phyloP scores from a whole-genome alignment of 805 yeast species.

The Saccharomycopsis fodiens region DNA sequence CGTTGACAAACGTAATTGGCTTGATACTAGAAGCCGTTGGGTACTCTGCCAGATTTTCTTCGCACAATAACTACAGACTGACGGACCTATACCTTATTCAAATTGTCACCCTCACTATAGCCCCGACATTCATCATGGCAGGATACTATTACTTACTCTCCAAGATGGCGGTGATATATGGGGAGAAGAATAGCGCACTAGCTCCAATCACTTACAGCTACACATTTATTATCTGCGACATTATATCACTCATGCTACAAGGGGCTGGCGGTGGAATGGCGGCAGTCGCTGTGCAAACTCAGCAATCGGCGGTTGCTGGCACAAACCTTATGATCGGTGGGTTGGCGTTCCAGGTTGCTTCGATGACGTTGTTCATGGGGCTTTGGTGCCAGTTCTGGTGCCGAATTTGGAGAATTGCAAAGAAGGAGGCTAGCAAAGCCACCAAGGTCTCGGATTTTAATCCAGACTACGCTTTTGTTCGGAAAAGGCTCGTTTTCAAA shows the following conservation, averaged over 20 bases:
- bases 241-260: conserved; percentile 56
- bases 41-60: conserved; percentile 50
- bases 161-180: conserved; percentile 56
- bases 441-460: conserved; percentile 24
- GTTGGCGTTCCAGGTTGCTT: conserved; percentile 61
- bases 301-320: conserved; percentile 30
- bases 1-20: conserved; percentile 48
- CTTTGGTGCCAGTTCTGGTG: conserved; percentile 41
- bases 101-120: conserved; percentile 59
- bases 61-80: conserved; percentile 31
- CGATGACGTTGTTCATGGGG: conserved; percentile 52
- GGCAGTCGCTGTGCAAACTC: not conserved
- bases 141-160: conserved; percentile 70
- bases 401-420: conserved; percentile 24
- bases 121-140: conserved; percentile 79
- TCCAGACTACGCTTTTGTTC: conserved; percentile 28
- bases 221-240: conserved; percentile 58
- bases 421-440: not conserved
- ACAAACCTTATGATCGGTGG: conserved; percentile 70
- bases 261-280: conserved; percentile 70
- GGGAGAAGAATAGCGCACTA: conserved; percentile 41
- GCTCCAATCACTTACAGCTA: conserved; percentile 47
- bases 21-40: conserved; percentile 59
- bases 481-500: conserved; percentile 32
- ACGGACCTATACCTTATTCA: conserved; percentile 49